These are phyloP conservation scores for Pyrus bretschneideri DNA, from an alignment of 306 rosid species.

Conservation along the genomic window DNA sequence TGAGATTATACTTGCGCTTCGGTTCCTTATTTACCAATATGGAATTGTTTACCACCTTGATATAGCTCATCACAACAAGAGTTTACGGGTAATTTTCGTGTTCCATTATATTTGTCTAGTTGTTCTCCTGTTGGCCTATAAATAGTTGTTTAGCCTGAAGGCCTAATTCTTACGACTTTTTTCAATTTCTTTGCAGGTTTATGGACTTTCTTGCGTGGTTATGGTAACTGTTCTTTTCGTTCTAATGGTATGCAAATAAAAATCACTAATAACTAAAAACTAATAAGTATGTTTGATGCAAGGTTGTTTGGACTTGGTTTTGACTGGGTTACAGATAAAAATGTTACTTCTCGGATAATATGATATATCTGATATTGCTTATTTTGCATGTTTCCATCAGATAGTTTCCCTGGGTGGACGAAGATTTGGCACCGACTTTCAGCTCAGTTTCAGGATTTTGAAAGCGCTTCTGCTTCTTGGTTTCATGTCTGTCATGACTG, in stretches of 20 bases:
- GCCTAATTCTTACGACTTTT: slow-evolving; percentile 19
- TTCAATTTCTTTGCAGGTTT: slow-evolving; percentile 44
- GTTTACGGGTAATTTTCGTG: slow-evolving; percentile 43
- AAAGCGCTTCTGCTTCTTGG: slow-evolving; percentile 88
- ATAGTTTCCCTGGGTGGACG: slow-evolving; percentile 91
- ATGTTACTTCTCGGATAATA: not conserved
- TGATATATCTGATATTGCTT: not conserved
- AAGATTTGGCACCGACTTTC: slow-evolving; percentile 81
- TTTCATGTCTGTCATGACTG: slow-evolving; percentile 81
- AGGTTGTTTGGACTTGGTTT: not conserved
- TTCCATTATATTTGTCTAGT: slow-evolving; percentile 2
- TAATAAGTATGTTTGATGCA: not conserved
- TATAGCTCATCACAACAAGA: slow-evolving; percentile 61
- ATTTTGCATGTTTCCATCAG: slow-evolving; percentile 36
- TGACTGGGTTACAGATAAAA: not conserved
- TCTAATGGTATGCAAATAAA: slow-evolving; percentile 57
- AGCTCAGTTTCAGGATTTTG: slow-evolving; percentile 85
- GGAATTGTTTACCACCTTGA: slow-evolving; percentile 91
- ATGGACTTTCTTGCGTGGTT: slow-evolving; percentile 83
- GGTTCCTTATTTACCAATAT: slow-evolving; percentile 87
- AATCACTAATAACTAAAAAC: not conserved
- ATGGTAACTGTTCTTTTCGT: slow-evolving; percentile 55
- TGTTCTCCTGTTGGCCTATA: slow-evolving; percentile 8
- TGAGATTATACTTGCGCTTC: slow-evolving; percentile 72
- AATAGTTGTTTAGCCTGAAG: slow-evolving; percentile 1